A percentile compares a stretch with the other conserved stretches of the same genome.
phyloP scores from a whole-genome alignment of 257 asterid species.

The Solanum chilense region DNA sequence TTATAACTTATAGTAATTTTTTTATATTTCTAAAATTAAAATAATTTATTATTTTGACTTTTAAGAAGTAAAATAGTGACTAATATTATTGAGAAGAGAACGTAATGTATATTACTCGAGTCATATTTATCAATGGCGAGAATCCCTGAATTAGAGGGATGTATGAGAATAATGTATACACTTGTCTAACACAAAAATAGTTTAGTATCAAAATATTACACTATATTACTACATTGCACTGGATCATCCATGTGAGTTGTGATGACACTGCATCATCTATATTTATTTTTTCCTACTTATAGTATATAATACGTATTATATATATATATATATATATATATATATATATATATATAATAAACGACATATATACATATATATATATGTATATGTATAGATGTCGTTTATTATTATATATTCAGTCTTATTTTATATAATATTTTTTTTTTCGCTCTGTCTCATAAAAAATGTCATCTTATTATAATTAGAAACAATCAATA shows the following conservation, averaged over 20 bases:
- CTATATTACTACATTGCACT: background rate
- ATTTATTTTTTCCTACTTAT: background rate
- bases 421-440: too few species aligned
- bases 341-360: background rate
- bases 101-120: background rate
- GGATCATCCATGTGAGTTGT: background rate
- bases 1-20: too few species aligned
- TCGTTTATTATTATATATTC: background rate
- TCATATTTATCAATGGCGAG: background rate
- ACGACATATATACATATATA: background rate
- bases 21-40: background rate
- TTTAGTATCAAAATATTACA: background rate
- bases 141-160: background rate
- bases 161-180: background rate
- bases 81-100: background rate
- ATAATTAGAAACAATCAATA: too few species aligned
- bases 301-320: background rate
- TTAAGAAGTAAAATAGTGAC: background rate
- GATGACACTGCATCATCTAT: background rate
- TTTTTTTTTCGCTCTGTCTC: rapidly evolving
- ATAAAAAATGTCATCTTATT: too few species aligned
- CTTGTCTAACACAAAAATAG: background rate
- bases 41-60: background rate
- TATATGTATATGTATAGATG: background rate
- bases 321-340: background rate